Evolutionary conservation across 2,329 filamentous ascomycete genomes (phyloP), one percentile per base, ranked within the genome.

Genomic region (Akanthomyces dipterigenus): DNA sequence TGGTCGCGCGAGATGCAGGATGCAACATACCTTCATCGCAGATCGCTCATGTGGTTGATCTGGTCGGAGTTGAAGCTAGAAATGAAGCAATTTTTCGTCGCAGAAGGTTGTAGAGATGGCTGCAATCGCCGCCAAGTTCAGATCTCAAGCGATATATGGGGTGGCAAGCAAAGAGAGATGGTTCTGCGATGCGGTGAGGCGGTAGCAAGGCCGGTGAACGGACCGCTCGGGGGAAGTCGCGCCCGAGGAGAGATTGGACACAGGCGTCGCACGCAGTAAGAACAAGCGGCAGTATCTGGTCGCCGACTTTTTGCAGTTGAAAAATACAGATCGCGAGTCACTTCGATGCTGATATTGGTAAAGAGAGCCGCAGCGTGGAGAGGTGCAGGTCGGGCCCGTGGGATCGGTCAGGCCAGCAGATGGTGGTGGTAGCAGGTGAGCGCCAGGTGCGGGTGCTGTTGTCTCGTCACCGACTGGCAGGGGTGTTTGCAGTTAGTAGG

Each of bases 1-100:
- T 34, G 5, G 40, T 42, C 36, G 50, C 24, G 46, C 42, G 24
- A 54, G 22, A 18, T 40, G 48, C 18, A 58, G 55, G 38, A 34
- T 61, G 43, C 61, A 18, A 60, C 73, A 60, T 65, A 75, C 75
- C 71, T 77, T 77, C 75, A 77, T 77, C 34, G 68, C 73, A 65
- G 54, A 64, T 60, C 59, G 40, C 60, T 53, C 54, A 28, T 46
- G 60, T 50, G 45, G 57, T 46, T 45, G 38, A 54, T 24, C 9
- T 12, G 36, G 28, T 20, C 12, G 24, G 22, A 36, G 42, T 20
- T 38, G 40, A 36, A 40, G 53, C 54, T 55, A 36, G 62, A 5
- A 57, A 51, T 49, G 65, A 59, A 64, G 58, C 50, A 42, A 61
- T 54, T 40, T 34, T 40, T 40, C 22, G 62, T 62, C 14, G 57